Evolutionary conservation across 106 monocot species (phyloP).

Genomic region (Acorus gramineus): DNA sequence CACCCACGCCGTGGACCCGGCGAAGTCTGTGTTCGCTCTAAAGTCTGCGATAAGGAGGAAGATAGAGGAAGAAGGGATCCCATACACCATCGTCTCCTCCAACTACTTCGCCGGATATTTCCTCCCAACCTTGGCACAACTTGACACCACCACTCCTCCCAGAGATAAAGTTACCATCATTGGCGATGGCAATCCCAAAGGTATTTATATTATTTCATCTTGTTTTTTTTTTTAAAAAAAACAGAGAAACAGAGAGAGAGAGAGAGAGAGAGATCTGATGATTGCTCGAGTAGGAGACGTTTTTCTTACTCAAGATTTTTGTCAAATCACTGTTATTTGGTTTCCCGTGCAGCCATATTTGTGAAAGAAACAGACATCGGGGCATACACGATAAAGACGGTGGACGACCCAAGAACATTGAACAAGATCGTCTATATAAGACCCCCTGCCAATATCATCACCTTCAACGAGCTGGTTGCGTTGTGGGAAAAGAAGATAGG

Average conservation of each 20-base stretch:
- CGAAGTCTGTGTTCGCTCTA: constrained; percentile 7
- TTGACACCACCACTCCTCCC: constrained; percentile 11
- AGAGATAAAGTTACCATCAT: constrained; percentile 37
- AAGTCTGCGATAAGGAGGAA: constrained; percentile 30
- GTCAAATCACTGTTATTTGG: neutral
- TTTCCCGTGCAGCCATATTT: constrained; percentile 31
- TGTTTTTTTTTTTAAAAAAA: neutral
- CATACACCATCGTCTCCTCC: constrained; percentile 30
- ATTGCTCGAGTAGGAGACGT: no score
- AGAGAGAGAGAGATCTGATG: no score
- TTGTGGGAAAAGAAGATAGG: constrained; percentile 60
- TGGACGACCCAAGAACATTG: constrained; percentile 55
- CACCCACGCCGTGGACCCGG: constrained; percentile 28
- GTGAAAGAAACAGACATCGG: constrained; percentile 46
- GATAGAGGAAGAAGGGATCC: constrained; percentile 34
- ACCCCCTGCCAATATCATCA: constrained; percentile 34
- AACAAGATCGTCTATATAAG: constrained; percentile 63
- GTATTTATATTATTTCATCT: neutral
- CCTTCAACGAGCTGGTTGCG: constrained; percentile 57
- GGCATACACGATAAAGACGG: constrained; percentile 45
- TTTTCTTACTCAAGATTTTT: no score
- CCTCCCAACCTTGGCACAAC: constrained; percentile 33
- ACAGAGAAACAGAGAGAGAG: no score
- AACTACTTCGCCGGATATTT: constrained; percentile 50
- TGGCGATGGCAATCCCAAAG: constrained; percentile 58